phyloP scores from a whole-genome alignment of 768 basidiomycete genomes.

The Mycena galericulata region DNA sequence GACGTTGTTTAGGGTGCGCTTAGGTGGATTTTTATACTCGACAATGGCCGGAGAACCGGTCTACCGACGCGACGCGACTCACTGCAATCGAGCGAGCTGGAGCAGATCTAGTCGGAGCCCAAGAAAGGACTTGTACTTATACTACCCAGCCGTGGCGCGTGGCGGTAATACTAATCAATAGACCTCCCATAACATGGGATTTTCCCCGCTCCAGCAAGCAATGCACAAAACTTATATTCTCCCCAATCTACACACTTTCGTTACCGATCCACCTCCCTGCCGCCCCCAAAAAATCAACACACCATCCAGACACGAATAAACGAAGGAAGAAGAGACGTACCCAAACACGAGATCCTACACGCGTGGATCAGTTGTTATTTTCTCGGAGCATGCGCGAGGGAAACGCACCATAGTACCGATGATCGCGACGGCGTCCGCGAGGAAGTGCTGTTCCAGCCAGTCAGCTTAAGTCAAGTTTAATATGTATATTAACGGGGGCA shows the following conservation, averaged over 20 bases:
- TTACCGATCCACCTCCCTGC: constrained; percentile 37
- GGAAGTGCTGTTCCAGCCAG: constrained; percentile 72
- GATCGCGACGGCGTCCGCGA: constrained; percentile 95
- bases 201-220: no score
- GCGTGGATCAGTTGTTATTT: no score
- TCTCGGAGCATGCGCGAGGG: no score
- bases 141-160: no score
- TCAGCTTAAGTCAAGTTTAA: constrained; percentile 25
- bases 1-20: neutral
- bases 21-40: constrained; percentile 1
- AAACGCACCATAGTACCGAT: constrained; percentile 94
- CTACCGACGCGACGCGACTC: no score
- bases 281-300: neutral
- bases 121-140: no score
- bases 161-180: no score
- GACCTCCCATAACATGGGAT: no score
- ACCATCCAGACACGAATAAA: neutral
- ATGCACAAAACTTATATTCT: no score
- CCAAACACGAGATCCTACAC: constrained; percentile 91
- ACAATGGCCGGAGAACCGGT: neutral
- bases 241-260: neutral
- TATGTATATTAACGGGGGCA: constrained; percentile 28
- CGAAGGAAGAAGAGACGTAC: constrained; percentile 59
- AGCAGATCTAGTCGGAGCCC: no score
- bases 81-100: no score